These are phyloP conservation scores for Aspergillus olivimuriae DNA, from an alignment of 495 filamentous ascomycete species.

Conservation along the genomic window DNA sequence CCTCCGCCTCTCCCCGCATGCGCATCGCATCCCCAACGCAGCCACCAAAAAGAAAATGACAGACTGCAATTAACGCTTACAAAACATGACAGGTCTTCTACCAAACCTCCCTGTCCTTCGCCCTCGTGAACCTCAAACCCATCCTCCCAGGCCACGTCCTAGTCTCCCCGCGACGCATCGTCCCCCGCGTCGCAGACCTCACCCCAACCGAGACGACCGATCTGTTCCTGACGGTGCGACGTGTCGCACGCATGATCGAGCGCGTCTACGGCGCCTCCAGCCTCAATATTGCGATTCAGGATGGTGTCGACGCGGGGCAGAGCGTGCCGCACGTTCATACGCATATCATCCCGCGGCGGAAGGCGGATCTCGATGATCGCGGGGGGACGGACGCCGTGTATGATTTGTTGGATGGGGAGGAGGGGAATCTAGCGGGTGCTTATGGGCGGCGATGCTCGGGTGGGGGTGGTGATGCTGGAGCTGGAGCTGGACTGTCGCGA, in stretches of 20 bases:
- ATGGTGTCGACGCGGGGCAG: slow-evolving; percentile 84
- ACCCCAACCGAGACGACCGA: slow-evolving; percentile 68
- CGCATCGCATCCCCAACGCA: not conserved
- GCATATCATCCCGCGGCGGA: slow-evolving; percentile 79
- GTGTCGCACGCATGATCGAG: slow-evolving; percentile 71
- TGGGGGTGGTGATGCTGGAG: slow-evolving; percentile 8
- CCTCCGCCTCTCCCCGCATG: not conserved
- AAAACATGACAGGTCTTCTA: slow-evolving; percentile 64
- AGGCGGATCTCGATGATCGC: slow-evolving; percentile 43
- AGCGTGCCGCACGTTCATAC: slow-evolving; percentile 87
- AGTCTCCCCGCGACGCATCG: slow-evolving; percentile 52
- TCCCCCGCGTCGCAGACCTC: slow-evolving; percentile 71
- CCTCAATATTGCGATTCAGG: slow-evolving; percentile 91
- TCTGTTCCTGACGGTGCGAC: slow-evolving; percentile 77
- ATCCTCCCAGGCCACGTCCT: slow-evolving; percentile 92
- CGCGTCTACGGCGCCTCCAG: slow-evolving; percentile 58
- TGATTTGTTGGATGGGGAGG: slow-evolving; percentile 73
- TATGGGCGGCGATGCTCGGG: no score
- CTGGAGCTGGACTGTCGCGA: slow-evolving; percentile 13
- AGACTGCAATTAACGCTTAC: no score
- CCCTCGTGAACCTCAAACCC: slow-evolving; percentile 90
- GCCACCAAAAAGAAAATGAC: not conserved
- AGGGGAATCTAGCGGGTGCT: slow-evolving; percentile 66
- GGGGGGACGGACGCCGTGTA: slow-evolving; percentile 65
- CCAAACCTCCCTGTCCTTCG: slow-evolving; percentile 68